Evolutionary conservation across 208 protist genomes (phyloP).

Genomic region (Leishmania braziliensis): DNA sequence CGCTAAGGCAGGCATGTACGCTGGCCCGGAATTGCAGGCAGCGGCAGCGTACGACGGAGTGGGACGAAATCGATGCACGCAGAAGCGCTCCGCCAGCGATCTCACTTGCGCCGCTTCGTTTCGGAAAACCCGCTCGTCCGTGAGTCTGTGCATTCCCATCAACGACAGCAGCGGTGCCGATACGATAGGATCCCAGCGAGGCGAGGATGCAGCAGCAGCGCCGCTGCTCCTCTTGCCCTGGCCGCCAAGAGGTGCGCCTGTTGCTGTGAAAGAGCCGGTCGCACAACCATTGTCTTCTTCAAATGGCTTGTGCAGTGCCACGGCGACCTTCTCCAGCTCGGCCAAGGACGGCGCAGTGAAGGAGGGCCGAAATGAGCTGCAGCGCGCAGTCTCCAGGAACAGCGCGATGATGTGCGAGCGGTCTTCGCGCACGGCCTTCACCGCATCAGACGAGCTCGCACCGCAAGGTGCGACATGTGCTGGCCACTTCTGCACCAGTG

Average conservation of each 20-base stretch:
- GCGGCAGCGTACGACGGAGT: neutral
- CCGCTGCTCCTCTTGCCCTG: neutral
- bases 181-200: constrained; percentile 23
- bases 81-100: constrained; percentile 6
- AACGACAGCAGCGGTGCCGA: constrained; percentile 44
- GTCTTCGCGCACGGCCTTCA: neutral
- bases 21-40: neutral
- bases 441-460: neutral
- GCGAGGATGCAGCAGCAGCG: neutral
- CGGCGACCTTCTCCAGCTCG: constrained; percentile 6
- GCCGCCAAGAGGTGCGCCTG: neutral
- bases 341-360: constrained; percentile 13
- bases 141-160: neutral
- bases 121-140: too few relatives aligned
- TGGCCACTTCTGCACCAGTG: constrained; percentile 13
- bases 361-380: neutral
- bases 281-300: neutral
- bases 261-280: neutral
- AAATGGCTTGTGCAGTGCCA: neutral
- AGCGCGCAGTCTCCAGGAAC: constrained; percentile 13
- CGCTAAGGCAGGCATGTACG: constrained; percentile 65
- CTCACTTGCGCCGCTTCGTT: neutral
- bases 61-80: constrained; percentile 1
- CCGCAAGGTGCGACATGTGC: neutral
- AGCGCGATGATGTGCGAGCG: constrained; percentile 16